Base-by-base conservation (phyloP, 164 flowering plant species). In the Taxillus chinensis region DNA sequence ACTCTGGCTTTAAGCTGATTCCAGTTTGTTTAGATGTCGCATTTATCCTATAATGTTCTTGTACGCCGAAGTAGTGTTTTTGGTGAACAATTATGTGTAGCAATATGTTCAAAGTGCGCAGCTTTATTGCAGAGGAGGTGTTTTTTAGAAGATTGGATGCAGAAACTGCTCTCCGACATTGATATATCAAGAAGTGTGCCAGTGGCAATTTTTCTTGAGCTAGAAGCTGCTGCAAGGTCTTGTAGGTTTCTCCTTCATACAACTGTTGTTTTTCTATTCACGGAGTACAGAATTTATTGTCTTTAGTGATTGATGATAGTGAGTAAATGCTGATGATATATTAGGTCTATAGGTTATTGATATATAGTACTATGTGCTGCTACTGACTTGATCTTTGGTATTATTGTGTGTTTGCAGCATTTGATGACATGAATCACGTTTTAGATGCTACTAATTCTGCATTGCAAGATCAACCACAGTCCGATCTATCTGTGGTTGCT, bases 161-260 rank as follows among this genome's bases (percentile, higher is more conserved):
- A 58, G 17, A 42, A 40, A 41, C 61, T 58, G 15, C 45, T 58
- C 2, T 58, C 45, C 12, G 61, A 58, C 61, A 58, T 58, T 58
- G 45, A 58, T 41, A 5, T 58, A 41, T 58, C 61, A 5, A 58
- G 61, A 58, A 58, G 61, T 58, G 46, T 37, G 15, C 43, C 46
- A 13, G 61, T 58, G 43, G 61, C 61, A 40, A 40, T 42, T 27
- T 58, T 58, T 58, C 46, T 58, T 40, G 61, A 58, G 27, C 61
- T 58, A 58, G 61, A 58, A 58, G 61, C 61, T 58, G 43, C 45
- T 10, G 61, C 61, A 58, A 58, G 61, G 61, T 58, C 61, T 58
- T 58, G 61, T 58, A 58, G 43, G 61, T 58, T 27, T 58, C 39
- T 54, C 39, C 57, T 54, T 27, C 9, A 54, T 27, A 12, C 57